A percentile compares a stretch with the other conserved stretches of the same genome.
Conservation (phyloP, 176 grass and related monocot species). For the Carex kokanica region DNA sequence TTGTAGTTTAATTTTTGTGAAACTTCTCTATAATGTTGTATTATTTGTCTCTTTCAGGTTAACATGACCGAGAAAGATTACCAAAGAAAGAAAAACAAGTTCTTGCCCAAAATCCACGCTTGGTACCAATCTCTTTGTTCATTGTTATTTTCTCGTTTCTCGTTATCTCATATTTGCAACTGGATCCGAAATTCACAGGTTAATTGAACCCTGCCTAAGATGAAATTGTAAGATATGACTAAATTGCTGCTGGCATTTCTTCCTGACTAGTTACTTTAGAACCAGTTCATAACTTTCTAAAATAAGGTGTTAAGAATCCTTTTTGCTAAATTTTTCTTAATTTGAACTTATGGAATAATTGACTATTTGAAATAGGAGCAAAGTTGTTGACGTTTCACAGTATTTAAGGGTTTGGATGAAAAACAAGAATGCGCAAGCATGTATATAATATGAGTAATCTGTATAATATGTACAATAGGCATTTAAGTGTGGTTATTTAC, state of each 20-base stretch:
- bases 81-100: slow-evolving; percentile 99
- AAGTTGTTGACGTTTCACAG: not conserved
- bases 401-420: not conserved
- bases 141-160: not conserved
- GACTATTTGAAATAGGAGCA: not conserved
- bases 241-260: not conserved
- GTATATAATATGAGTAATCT: not conserved
- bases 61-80: slow-evolving; percentile 99
- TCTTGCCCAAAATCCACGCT: slow-evolving; percentile 91
- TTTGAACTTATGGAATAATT: not conserved
- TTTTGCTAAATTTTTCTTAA: not conserved
- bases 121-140: slow-evolving; percentile 50
- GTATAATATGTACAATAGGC: not conserved
- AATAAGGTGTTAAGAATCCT: not conserved
- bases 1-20: too few relatives aligned
- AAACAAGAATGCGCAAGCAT: not conserved
- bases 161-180: slow-evolving; percentile 19
- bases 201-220: not conserved
- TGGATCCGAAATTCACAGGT: not conserved
- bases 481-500: not conserved
- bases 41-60: slow-evolving; percentile 53
- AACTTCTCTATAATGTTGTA: slow-evolving; percentile 1
- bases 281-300: not conserved
- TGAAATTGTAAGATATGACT: not conserved
- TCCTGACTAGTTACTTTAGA: not conserved